A percentile compares a stretch with the other conserved stretches of the same genome.
phyloP scores from a whole-genome alignment of 2,329 filamentous ascomycete species.

The Cytospora schulzeri region DNA sequence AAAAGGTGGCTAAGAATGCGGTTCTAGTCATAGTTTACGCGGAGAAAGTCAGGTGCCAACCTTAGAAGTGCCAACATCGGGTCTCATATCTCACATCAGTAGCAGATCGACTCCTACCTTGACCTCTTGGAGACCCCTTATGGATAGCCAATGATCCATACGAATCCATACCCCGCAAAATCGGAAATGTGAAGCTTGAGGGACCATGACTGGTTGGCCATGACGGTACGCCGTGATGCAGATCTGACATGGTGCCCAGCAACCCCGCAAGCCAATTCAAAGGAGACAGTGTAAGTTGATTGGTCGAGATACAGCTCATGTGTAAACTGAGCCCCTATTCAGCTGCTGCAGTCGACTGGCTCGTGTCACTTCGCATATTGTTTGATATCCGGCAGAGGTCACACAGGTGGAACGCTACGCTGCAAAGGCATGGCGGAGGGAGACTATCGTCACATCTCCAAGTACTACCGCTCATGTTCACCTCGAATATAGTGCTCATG shows the following conservation, averaged over 20 bases:
- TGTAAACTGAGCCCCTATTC: neutral
- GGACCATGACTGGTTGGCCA: neutral
- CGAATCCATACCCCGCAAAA: conserved; percentile 22
- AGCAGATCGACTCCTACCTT: neutral
- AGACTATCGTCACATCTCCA: neutral
- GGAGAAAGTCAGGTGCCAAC: neutral
- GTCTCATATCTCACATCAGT: neutral
- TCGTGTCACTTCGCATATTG: neutral
- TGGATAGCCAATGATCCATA: conserved; percentile 8
- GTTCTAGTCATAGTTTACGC: neutral
- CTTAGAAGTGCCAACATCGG: neutral
- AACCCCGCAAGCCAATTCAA: conserved; percentile 4
- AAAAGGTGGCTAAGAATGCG: neutral
- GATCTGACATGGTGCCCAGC: conserved; percentile 1
- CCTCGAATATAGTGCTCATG: neutral
- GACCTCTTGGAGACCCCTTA: neutral
- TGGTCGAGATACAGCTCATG: conserved; percentile 6
- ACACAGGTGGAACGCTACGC: neutral
- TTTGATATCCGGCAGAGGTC: neutral
- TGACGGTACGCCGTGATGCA: conserved; percentile 14
- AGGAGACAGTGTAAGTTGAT: conserved; percentile 18
- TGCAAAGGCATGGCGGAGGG: neutral
- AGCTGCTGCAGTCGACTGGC: neutral
- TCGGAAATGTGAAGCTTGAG: neutral
- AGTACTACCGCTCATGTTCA: neutral